phyloP scores from a whole-genome alignment of 768 basidiomycete genomes.

The Daedalea quercina region DNA sequence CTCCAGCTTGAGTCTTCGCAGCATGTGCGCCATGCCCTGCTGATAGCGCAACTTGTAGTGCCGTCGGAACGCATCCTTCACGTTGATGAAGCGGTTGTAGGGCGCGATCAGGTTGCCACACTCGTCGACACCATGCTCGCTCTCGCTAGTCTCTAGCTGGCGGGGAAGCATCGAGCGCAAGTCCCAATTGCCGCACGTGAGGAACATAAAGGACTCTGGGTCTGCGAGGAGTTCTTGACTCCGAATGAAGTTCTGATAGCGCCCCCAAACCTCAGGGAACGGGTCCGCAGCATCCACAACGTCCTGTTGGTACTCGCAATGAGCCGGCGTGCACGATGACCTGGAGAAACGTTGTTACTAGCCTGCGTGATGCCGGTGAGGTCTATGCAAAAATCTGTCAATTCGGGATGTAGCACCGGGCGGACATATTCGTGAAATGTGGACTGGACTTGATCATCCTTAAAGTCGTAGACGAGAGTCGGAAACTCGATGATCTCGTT shows the following conservation, averaged over 20 bases:
- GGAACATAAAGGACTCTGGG: slow-evolving; percentile 11
- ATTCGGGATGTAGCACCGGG: slow-evolving; percentile 13
- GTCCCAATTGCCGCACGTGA: slow-evolving; percentile 27
- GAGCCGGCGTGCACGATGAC: neutral
- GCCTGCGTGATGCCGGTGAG: slow-evolving; percentile 26
- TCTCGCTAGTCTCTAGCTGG: slow-evolving; percentile 17
- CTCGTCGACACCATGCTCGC: slow-evolving; percentile 10
- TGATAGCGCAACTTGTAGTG: slow-evolving; percentile 11
- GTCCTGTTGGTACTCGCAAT: slow-evolving; percentile 8
- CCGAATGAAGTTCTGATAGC: slow-evolving; percentile 19
- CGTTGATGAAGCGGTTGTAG: slow-evolving; percentile 22
- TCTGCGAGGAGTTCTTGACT: slow-evolving; percentile 11
- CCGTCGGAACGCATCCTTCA: slow-evolving; percentile 19
- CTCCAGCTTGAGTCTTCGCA: slow-evolving; percentile 14
- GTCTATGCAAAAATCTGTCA: slow-evolving; percentile 22
- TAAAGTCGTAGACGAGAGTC: slow-evolving; percentile 20
- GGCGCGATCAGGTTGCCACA: slow-evolving; percentile 12
- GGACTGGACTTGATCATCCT: slow-evolving; percentile 17
- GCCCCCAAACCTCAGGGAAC: slow-evolving; percentile 22
- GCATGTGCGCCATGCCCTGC: slow-evolving; percentile 21
- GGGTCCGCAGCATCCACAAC: slow-evolving; percentile 18
- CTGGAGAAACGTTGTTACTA: neutral
- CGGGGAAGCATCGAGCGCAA: slow-evolving; percentile 24
- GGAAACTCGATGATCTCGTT: slow-evolving; percentile 26
- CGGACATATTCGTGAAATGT: slow-evolving; percentile 25